Conservation (phyloP, 2,329 filamentous ascomycete genomes). For the Botrytis squamosa region DNA sequence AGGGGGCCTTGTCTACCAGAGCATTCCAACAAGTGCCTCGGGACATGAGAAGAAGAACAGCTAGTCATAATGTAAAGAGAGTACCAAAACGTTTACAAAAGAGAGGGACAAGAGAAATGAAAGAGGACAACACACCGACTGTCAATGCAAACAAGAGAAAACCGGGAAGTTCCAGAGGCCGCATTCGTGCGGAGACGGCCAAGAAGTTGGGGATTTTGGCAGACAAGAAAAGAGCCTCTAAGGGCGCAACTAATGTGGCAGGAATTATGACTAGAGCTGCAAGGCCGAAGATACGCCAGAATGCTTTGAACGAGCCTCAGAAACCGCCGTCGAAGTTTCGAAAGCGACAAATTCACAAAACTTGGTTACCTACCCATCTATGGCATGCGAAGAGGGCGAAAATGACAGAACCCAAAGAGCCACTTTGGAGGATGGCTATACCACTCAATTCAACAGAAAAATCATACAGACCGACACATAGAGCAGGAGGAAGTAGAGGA, state of each 20-base stretch:
- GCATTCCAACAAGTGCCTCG: slow-evolving; percentile 92
- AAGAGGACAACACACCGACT: slow-evolving; percentile 85
- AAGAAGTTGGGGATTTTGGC: slow-evolving; percentile 66
- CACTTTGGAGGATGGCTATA: slow-evolving; percentile 87
- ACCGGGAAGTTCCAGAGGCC: slow-evolving; percentile 55
- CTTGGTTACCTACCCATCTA: slow-evolving; percentile 90
- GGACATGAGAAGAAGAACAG: slow-evolving; percentile 79
- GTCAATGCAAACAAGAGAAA: slow-evolving; percentile 65
- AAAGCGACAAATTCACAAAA: slow-evolving; percentile 84
- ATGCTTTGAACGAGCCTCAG: slow-evolving; percentile 63
- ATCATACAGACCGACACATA: slow-evolving; percentile 82
- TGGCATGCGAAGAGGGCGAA: slow-evolving; percentile 91
- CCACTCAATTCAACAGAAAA: slow-evolving; percentile 86
- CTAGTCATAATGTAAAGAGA: slow-evolving; percentile 90
- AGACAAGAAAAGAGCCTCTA: slow-evolving; percentile 52
- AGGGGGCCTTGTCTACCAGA: slow-evolving; percentile 58
- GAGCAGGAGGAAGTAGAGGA: slow-evolving; percentile 71
- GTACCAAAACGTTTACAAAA: slow-evolving; percentile 75
- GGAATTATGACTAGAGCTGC: slow-evolving; percentile 44
- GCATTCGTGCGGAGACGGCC: slow-evolving; percentile 72
- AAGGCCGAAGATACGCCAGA: slow-evolving; percentile 67
- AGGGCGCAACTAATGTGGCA: slow-evolving; percentile 34
- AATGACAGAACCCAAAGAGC: slow-evolving; percentile 76
- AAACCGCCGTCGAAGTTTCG: slow-evolving; percentile 68
- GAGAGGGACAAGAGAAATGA: slow-evolving; percentile 72